A percentile compares a stretch with the other conserved stretches of the same genome.
phyloP scores from a whole-genome alignment of 768 basidiomycete genomes.

The Asterophora lycoperdoides region DNA sequence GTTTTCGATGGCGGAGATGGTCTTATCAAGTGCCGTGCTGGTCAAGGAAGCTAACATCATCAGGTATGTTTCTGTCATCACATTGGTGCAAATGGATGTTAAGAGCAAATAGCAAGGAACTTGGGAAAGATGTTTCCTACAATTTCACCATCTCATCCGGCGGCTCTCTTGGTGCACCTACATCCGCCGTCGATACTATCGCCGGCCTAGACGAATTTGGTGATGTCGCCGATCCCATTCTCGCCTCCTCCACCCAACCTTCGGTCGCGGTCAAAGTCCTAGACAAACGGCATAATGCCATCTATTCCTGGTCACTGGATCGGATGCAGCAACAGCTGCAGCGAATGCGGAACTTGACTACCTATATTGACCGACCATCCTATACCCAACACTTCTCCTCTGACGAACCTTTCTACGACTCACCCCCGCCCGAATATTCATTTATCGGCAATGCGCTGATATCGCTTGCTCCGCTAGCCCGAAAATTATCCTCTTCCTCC shows the following conservation, averaged over 20 bases:
- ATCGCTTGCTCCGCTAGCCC: conserved; percentile 76
- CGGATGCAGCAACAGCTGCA: conserved; percentile 84
- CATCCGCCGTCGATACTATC: conserved; percentile 80
- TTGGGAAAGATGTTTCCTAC: conserved; percentile 82
- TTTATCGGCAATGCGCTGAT: conserved; percentile 88
- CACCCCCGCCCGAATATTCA: conserved; percentile 82
- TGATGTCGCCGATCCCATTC: conserved; percentile 81
- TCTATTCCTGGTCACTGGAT: conserved; percentile 90
- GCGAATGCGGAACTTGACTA: conserved; percentile 90
- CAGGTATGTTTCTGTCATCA: conserved; percentile 43
- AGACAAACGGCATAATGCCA: conserved; percentile 80
- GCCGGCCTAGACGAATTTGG: conserved; percentile 89
- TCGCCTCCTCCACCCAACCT: conserved; percentile 71
- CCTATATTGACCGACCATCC: conserved; percentile 87
- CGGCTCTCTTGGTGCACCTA: conserved; percentile 70
- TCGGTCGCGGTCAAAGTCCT: conserved; percentile 88
- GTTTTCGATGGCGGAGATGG: conserved; percentile 90
- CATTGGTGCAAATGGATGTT: not conserved
- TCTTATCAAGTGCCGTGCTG: conserved; percentile 77
- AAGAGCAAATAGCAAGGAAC: conserved; percentile 60
- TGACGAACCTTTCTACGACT: conserved; percentile 90
- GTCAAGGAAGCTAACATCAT: conserved; percentile 96
- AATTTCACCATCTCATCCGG: conserved; percentile 92
- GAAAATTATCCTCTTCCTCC: conserved; percentile 69
- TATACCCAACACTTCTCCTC: conserved; percentile 93